A percentile compares a stretch with the other conserved stretches of the same genome.
phyloP scores from a whole-genome alignment of 2,329 filamentous ascomycete species.

The Exophiala sp. region DNA sequence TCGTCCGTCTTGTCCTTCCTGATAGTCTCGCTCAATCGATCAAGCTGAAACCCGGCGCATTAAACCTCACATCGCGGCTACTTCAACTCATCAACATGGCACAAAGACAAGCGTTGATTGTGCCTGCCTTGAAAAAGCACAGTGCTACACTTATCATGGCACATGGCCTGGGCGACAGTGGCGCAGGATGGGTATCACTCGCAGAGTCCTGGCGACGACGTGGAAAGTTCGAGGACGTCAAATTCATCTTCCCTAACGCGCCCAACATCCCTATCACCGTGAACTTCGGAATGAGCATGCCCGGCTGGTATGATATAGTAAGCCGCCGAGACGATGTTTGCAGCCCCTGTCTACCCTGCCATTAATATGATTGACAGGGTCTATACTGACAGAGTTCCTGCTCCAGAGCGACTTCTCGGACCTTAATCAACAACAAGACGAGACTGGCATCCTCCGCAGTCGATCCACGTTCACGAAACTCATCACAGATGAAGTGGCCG shows the following conservation, averaged over 20 bases:
- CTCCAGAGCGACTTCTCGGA: constrained; percentile 41
- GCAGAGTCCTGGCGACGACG: constrained; percentile 84
- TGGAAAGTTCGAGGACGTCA: constrained; percentile 78
- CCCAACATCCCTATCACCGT: constrained; percentile 81
- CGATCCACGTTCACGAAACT: constrained; percentile 73
- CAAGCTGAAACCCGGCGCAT: background rate
- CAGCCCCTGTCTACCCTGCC: constrained; percentile 12
- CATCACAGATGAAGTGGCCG: constrained; percentile 74
- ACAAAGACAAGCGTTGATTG: constrained; percentile 53
- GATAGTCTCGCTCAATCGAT: too few relatives aligned
- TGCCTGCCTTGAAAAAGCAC: constrained; percentile 76
- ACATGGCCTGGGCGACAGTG: constrained; percentile 84
- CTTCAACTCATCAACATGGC: constrained; percentile 6
- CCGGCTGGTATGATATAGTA: constrained; percentile 46
- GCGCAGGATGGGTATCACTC: constrained; percentile 58
- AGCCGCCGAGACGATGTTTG: constrained; percentile 40
- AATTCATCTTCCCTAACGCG: constrained; percentile 92
- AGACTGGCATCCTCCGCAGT: constrained; percentile 68
- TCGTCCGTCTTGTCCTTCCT: too few relatives aligned
- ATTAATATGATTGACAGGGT: background rate
- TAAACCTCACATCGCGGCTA: background rate
- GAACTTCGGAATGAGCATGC: constrained; percentile 28
- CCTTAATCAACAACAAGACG: constrained; percentile 45
- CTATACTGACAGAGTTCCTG: background rate
- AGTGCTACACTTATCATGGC: constrained; percentile 93